phyloP scores from a whole-genome alignment of 2,329 filamentous ascomycete species.

The Pleurostoma richardsiae region DNA sequence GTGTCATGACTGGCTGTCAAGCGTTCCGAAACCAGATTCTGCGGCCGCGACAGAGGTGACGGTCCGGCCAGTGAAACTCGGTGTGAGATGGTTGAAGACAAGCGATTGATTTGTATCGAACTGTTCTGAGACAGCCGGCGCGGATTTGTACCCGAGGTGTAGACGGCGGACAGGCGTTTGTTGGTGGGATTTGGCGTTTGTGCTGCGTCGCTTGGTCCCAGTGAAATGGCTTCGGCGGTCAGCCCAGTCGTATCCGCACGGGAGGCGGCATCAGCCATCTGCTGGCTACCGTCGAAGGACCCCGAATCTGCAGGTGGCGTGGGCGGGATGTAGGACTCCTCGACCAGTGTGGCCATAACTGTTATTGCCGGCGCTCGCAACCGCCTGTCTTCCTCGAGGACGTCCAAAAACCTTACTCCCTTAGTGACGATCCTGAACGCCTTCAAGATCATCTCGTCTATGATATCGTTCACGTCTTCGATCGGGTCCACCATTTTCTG shows the following conservation, averaged over 20 bases:
- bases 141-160: conserved; percentile 21
- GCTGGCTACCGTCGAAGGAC: conserved; percentile 35
- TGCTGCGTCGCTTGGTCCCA: conserved; percentile 28
- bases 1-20: conserved; percentile 77
- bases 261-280: conserved; percentile 32
- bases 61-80: conserved; percentile 72
- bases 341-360: conserved; percentile 54
- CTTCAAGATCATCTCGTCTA: conserved; percentile 90
- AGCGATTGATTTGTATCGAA: conserved; percentile 33
- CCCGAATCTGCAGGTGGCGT: conserved; percentile 59
- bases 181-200: conserved; percentile 27
- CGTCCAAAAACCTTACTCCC: conserved; percentile 83
- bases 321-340: conserved; percentile 54
- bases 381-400: conserved; percentile 64
- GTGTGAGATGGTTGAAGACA: conserved; percentile 59
- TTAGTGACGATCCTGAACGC: conserved; percentile 93
- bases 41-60: conserved; percentile 55
- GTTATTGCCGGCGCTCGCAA: conserved; percentile 46
- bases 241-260: conserved; percentile 25
- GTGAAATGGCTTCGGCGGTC: conserved; percentile 16
- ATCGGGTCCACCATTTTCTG: conserved; percentile 43
- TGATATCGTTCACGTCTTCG: conserved; percentile 65
- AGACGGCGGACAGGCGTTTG: conserved; percentile 43
- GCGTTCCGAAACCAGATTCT: conserved; percentile 77
- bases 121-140: conserved; percentile 31